Evolutionary conservation across 1,139 yeast genomes (phyloP), one percentile per base, ranked within the genome.

Genomic region (Pichia sp.): DNA sequence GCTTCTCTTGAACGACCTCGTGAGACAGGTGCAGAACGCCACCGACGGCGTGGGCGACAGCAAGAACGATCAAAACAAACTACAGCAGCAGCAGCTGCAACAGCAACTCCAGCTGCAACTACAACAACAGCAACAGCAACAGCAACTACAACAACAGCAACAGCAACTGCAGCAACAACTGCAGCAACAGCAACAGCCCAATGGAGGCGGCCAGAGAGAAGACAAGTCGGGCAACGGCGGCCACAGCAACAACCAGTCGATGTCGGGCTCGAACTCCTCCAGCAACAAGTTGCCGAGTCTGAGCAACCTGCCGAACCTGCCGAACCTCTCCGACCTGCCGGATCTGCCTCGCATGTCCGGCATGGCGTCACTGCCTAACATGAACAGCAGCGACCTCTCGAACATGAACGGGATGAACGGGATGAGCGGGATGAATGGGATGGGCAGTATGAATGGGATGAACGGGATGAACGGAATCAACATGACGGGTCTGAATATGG

Each of bases 271-370:
- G 16, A 36, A 36, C n/a, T 36, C 40, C n/a, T 12, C 40, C 7
- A 24, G 27, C 17, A 44, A 46, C 29, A 48, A 48, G 34, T 30
- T 48, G 17, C 51, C 51, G 4, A 41, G 51, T 40, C 40, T 48
- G 46, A 48, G 27, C 36, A 48, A 48, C 43, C 29, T 48, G 20
- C 46, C 51, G 8, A 48, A 41, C 12, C 44, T 48, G 4, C 51
- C 46, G 20, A 48, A 48, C 24, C 31, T 48, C 20, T 41, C 51
- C 3, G 51, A 48, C 9, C 27, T 48, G 6, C 51, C 51, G 8
- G 51, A 40, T 17, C 24, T 48, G 31, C 51, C 51, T 16, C 34
- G 51, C 20, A 30, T 48, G 51, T 34, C 27, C 12, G 34, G 17
- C 17, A 29, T 20, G 20, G 7, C 40, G 3, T 36, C 42, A 9